Percentiles rank a stretch among this genome's conserved stretches.
These are phyloP conservation scores for Fusarium tuaranense DNA, from an alignment of 2,329 filamentous ascomycete genomes.

Conservation along the genomic window DNA sequence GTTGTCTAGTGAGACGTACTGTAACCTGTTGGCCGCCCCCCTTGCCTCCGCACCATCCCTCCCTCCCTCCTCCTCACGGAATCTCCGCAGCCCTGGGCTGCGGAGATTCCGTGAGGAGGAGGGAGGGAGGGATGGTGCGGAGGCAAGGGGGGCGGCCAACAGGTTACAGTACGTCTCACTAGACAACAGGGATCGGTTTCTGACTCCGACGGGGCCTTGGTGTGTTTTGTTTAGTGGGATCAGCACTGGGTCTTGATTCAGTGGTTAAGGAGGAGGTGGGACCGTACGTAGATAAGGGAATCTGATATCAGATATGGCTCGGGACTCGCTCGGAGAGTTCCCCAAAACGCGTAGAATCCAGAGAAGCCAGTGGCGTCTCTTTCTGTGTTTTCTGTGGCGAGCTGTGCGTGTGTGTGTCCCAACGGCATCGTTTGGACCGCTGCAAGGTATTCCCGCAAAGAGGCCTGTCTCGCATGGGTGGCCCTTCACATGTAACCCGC, in stretches of 20 bases:
- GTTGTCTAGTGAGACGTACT: not conserved
- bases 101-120: conserved; percentile 36
- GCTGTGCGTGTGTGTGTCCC: not conserved
- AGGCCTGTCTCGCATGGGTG: not conserved
- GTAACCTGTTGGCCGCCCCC: not conserved
- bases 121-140: conserved; percentile 15
- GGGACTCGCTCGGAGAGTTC: not conserved
- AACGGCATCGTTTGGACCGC: not conserved
- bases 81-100: conserved; percentile 27
- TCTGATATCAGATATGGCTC: not conserved
- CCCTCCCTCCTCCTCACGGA: conserved; percentile 29
- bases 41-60: conserved; percentile 18
- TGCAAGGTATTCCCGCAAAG: not conserved
- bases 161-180: not conserved
- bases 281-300: not conserved
- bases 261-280: not conserved
- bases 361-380: not conserved
- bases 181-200: not conserved
- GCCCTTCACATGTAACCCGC: not conserved
- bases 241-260: not conserved
- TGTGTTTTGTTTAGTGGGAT: not conserved
- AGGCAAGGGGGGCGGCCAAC: conserved; percentile 1
- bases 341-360: not conserved
- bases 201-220: not conserved
- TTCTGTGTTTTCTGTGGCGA: not conserved